Evolutionary conservation across 257 asterid species (phyloP).

Genomic region (Fraxinus cuspidata): DNA sequence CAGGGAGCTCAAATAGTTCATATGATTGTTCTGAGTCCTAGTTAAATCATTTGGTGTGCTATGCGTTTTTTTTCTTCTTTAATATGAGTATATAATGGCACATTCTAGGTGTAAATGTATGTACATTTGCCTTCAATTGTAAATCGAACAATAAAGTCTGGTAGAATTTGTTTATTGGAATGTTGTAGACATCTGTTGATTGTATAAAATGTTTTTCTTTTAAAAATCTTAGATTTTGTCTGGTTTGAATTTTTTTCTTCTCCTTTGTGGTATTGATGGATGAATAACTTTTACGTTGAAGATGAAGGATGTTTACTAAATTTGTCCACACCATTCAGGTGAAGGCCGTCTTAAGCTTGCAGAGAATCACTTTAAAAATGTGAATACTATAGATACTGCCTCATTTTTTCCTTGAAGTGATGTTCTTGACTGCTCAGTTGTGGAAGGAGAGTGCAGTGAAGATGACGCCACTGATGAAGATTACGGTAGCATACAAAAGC

Average conservation of each 20-base stretch:
- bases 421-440: conserved; percentile 38
- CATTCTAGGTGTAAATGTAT: neutral
- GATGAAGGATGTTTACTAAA: conserved; percentile 17
- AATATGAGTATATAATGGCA: neutral
- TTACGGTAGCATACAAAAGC: conserved; percentile 69
- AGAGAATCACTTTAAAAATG: conserved; percentile 29
- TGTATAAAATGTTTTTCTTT: neutral
- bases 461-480: conserved; percentile 81
- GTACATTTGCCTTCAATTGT: neutral
- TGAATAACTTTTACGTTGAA: neutral
- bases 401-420: conserved; percentile 29
- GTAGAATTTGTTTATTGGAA: conserved; percentile 6
- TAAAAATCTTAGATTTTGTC: neutral
- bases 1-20: neutral
- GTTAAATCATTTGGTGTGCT: neutral
- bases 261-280: neutral
- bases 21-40: neutral
- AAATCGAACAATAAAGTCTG: neutral
- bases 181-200: neutral
- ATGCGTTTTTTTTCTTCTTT: neutral
- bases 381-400: conserved; percentile 37
- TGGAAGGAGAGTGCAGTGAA: conserved; percentile 48
- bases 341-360: conserved; percentile 35
- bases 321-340: conserved; percentile 39
- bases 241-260: neutral